These are phyloP conservation scores for Effrenium voratum DNA, from an alignment of 73 alveolate genomes.

Conservation along the genomic window DNA sequence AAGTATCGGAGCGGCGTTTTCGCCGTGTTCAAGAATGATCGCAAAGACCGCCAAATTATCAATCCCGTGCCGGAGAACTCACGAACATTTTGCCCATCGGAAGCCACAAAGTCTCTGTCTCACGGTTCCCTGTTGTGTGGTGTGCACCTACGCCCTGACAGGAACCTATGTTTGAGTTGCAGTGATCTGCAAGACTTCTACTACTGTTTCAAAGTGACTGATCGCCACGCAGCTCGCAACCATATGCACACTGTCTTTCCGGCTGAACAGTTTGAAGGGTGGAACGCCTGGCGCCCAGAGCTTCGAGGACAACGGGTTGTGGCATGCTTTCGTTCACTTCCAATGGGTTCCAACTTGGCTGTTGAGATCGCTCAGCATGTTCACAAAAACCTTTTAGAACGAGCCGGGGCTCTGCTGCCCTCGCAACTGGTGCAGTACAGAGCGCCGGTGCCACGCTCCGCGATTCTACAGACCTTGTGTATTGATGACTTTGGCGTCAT, in stretches of 20 bases:
- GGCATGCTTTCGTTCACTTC: background rate
- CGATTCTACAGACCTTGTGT: background rate
- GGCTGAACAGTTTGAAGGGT: background rate
- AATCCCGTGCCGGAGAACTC: conserved; percentile 18
- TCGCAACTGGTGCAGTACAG: background rate
- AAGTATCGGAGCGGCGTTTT: background rate
- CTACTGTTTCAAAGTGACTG: background rate
- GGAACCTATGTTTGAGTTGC: background rate
- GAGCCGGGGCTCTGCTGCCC: no score
- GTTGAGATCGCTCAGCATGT: background rate
- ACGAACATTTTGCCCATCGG: background rate
- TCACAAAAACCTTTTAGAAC: no score
- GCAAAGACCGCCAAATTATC: background rate
- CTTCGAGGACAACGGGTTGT: background rate
- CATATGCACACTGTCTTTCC: background rate
- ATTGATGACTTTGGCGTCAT: background rate
- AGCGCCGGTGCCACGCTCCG: background rate
- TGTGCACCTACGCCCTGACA: background rate
- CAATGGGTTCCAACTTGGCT: background rate
- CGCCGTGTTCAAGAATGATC: background rate
- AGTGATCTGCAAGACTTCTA: background rate
- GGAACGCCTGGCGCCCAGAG: background rate
- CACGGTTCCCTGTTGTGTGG: background rate
- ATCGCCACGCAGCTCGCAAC: background rate
- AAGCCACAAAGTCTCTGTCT: background rate